Percentiles rank a stretch among this genome's conserved stretches.
These are phyloP conservation scores for Russula emetica DNA, from an alignment of 768 basidiomycete species.

Conservation along the genomic window DNA sequence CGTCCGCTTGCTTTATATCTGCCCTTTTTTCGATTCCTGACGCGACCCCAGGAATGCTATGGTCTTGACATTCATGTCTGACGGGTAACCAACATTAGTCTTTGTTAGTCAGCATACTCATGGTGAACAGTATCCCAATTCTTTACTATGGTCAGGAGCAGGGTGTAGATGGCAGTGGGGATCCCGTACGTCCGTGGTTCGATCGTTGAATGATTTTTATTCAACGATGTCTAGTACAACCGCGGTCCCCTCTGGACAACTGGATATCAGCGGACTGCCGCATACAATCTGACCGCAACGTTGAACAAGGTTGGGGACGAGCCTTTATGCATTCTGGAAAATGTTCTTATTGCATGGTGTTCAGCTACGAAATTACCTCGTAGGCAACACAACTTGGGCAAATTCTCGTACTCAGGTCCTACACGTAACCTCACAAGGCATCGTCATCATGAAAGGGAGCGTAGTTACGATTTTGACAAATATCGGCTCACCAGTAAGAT, in stretches of 20 bases:
- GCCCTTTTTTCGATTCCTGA: constrained; percentile 15
- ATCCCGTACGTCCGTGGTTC: constrained; percentile 49
- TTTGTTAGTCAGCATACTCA: constrained; percentile 5
- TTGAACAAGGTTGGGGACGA: constrained; percentile 49
- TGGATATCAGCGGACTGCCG: constrained; percentile 52
- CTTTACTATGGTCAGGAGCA: constrained; percentile 84
- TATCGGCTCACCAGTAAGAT: constrained; percentile 64
- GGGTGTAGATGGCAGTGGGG: constrained; percentile 54
- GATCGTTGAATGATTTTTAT: constrained; percentile 7
- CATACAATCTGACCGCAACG: constrained; percentile 54
- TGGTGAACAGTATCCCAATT: constrained; percentile 54
- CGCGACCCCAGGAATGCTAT: constrained; percentile 56
- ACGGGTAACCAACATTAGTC: constrained; percentile 43
- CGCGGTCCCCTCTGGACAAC: constrained; percentile 75
- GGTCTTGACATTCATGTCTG: constrained; percentile 69
- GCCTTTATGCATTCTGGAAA: not conserved
- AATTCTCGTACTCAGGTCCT: constrained; percentile 50
- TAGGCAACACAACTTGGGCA: constrained; percentile 50
- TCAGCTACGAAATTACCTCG: constrained; percentile 62
- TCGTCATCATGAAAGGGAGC: constrained; percentile 63
- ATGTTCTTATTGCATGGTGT: not conserved
- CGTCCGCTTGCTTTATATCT: constrained; percentile 29
- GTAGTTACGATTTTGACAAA: constrained; percentile 63
- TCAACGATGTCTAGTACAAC: constrained; percentile 47
- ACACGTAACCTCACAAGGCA: constrained; percentile 44